These are phyloP conservation scores for Rhizophora apiculata DNA, from an alignment of 345 rosid genomes.

Conservation along the genomic window DNA sequence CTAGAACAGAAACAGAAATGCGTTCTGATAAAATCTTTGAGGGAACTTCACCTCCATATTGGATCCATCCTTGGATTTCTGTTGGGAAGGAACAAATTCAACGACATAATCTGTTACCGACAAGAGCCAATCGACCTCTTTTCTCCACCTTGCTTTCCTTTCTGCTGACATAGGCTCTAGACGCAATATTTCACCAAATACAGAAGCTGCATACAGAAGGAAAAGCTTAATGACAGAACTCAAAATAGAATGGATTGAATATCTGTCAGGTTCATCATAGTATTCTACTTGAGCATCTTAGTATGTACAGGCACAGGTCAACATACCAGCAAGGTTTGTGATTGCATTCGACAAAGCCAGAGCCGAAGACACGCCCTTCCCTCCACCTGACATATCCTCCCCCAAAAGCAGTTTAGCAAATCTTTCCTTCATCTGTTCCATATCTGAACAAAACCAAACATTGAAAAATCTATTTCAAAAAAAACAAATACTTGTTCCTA, in stretches of 20 bases:
- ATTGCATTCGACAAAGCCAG: conserved; percentile 47
- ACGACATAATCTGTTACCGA: conserved; percentile 41
- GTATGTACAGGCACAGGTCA: neutral
- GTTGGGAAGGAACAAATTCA: conserved; percentile 44
- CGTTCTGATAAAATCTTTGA: neutral
- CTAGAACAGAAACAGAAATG: neutral
- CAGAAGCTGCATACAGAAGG: conserved; percentile 35
- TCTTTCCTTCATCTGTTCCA: conserved; percentile 44
- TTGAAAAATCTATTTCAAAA: no score
- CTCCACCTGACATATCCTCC: conserved; percentile 53
- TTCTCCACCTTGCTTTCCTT: conserved; percentile 42
- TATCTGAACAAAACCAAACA: conserved; percentile 18
- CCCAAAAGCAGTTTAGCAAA: conserved; percentile 46
- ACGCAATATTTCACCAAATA: conserved; percentile 39
- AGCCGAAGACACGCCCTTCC: conserved; percentile 48
- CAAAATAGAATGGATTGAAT: neutral
- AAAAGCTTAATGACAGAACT: neutral
- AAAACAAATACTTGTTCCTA: neutral
- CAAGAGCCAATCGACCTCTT: conserved; percentile 40
- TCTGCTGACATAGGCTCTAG: conserved; percentile 42
- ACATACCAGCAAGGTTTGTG: conserved; percentile 44
- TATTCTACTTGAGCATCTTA: neutral
- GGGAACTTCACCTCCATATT: conserved; percentile 28
- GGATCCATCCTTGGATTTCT: conserved; percentile 32
- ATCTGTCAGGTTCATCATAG: neutral